These are phyloP conservation scores for Schizophyllum amplum DNA, from an alignment of 1,284 basidiomycete genomes.

Conservation along the genomic window DNA sequence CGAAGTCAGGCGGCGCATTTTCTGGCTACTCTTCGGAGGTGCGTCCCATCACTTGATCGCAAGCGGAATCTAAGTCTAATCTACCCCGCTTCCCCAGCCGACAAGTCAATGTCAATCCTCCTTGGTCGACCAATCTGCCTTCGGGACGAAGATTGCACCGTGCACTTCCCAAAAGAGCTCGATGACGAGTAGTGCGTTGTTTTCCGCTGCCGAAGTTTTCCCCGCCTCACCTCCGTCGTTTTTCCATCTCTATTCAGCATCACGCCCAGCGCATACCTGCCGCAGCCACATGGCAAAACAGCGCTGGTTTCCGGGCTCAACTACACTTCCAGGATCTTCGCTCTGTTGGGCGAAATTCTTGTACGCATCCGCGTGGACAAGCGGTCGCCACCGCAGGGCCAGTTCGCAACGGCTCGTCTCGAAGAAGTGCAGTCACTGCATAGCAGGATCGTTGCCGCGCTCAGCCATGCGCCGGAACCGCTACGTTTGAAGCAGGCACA, in stretches of 20 bases:
- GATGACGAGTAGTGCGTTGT: slow-evolving; percentile 79
- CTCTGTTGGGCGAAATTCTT: slow-evolving; percentile 73
- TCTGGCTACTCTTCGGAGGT: slow-evolving; percentile 85
- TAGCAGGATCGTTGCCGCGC: slow-evolving; percentile 58
- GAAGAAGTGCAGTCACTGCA: slow-evolving; percentile 76
- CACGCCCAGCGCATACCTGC: slow-evolving; percentile 69
- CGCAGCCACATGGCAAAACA: slow-evolving; percentile 76
- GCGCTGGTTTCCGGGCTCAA: slow-evolving; percentile 79
- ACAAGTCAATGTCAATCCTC: slow-evolving; percentile 83
- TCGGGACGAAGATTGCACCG: slow-evolving; percentile 80
- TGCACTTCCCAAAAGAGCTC: slow-evolving; percentile 77
- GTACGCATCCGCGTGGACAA: slow-evolving; percentile 80
- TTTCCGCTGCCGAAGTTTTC: slow-evolving; percentile 24
- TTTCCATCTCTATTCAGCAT: slow-evolving; percentile 40
- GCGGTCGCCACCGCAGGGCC: slow-evolving; percentile 73
- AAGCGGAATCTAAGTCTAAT: slow-evolving; percentile 4
- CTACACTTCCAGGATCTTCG: slow-evolving; percentile 80
- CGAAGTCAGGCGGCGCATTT: slow-evolving; percentile 72
- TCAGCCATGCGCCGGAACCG: slow-evolving; percentile 63
- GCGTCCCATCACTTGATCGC: slow-evolving; percentile 17
- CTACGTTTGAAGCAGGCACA: slow-evolving; percentile 56
- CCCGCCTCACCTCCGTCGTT: slow-evolving; percentile 21
- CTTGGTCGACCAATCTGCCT: slow-evolving; percentile 74
- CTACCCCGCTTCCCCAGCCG: slow-evolving; percentile 52
- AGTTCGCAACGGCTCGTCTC: slow-evolving; percentile 71